Percentiles rank a stretch among this genome's conserved stretches.
Evolutionary conservation across 192 early-diverging fungal genomes (phyloP).

Genomic region (Coemansia sp.): DNA sequence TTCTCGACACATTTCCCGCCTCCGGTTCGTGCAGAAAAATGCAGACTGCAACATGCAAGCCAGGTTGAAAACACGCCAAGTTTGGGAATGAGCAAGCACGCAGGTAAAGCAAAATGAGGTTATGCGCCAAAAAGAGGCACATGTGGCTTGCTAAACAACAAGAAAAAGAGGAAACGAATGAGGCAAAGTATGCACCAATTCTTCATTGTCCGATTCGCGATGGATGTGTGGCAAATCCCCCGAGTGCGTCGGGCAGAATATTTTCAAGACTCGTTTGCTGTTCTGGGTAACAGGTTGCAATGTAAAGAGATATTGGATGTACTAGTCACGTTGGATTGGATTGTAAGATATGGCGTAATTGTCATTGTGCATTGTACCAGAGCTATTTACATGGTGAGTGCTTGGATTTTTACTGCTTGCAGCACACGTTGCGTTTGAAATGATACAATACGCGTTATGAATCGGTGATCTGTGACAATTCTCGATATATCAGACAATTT

Average conservation of each 20-base stretch:
- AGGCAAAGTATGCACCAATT: conserved; percentile 2
- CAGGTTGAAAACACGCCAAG: conserved; percentile 8
- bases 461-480: neutral
- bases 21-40: conserved; percentile 15
- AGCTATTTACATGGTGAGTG: neutral
- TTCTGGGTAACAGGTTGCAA: no score
- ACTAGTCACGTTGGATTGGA: no score
- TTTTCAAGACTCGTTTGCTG: no score
- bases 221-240: neutral
- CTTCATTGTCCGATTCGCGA: neutral
- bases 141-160: conserved; percentile 14
- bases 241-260: no score
- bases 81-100: conserved; percentile 9
- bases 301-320: no score
- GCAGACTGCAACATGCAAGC: conserved; percentile 12
- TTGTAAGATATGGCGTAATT: no score
- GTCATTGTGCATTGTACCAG: neutral
- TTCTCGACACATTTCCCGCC: neutral
- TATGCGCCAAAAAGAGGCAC: conserved; percentile 14
- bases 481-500: neutral
- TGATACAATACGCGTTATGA: neutral
- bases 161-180: conserved; percentile 2
- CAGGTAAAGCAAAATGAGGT: conserved; percentile 8
- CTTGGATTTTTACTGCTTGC: neutral
- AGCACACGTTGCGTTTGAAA: neutral